Base-by-base conservation (phyloP, 108 stramenopile species). In the Cyclotella choctawhatcheeana region DNA sequence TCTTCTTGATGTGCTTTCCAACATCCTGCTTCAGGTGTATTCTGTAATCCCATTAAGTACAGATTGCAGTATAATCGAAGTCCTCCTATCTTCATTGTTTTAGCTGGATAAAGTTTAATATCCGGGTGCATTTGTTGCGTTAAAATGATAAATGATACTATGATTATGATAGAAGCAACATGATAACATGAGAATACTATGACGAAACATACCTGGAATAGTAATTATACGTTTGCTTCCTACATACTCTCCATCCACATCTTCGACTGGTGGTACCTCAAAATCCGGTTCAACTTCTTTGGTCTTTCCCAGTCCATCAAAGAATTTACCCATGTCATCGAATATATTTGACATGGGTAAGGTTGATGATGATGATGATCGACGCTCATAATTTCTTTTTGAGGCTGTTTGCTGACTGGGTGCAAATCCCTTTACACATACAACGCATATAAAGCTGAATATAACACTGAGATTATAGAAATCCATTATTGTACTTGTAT, bases 61-160 rank as follows among this genome's bases (percentile, higher is more conserved):
- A 93, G 82, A 63, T 69, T 84, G 40, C 86, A 75, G 44, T 88
- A 90, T 25, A 93, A 58, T 7, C 92, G 71, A 5, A 90, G 62
- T n/a, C 89, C 92, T n/a, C 92, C 92, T 6, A 76, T 78, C 69
- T 93, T 93, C 69, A 93, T 66, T 17, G 86, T 79, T 85, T 88
- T 77, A 8, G 85, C 90, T 74, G 47, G 6, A 16, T 58, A 44
- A 1, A 61, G 40, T 24, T 40, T 40, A 43, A 7, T 7, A 20
- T 26, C n/a, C n/a, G n/a, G n/a, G n/a, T n/a, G n/a, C n/a, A n/a
- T n/a, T n/a, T n/a, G n/a, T n/a, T n/a, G n/a, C n/a, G n/a, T n/a
- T n/a, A n/a, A n/a, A n/a, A n/a, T n/a, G n/a, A n/a, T n/a, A n/a
- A n/a, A n/a, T n/a, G n/a, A n/a, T n/a, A 54, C 1, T 2, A 30